These are phyloP conservation scores for Thelephora aurantiotincta DNA, from an alignment of 768 basidiomycete species.

Conservation along the genomic window DNA sequence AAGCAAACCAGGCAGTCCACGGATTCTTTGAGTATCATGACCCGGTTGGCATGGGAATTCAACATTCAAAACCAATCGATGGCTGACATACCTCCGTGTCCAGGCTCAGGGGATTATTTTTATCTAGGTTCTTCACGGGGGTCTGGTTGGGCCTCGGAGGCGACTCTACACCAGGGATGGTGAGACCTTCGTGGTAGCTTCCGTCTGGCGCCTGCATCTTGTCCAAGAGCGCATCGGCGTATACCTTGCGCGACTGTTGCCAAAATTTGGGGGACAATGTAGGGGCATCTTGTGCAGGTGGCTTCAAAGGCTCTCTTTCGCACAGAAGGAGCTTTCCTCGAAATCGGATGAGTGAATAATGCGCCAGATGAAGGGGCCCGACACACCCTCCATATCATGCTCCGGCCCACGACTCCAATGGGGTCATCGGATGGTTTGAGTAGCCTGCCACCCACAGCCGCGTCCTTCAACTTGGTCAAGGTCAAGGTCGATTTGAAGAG, in stretches of 20 bases:
- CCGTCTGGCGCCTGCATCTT: conserved; percentile 81
- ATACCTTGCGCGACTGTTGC: conserved; percentile 37
- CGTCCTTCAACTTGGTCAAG: conserved; percentile 54
- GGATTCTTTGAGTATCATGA: conserved; percentile 47
- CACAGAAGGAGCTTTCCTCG: conserved; percentile 49
- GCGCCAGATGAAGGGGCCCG: not conserved
- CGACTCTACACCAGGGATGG: conserved; percentile 33
- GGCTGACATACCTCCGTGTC: conserved; percentile 45
- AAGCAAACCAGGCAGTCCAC: conserved; percentile 89
- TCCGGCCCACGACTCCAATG: conserved; percentile 53
- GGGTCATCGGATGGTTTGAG: conserved; percentile 27
- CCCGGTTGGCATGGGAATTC: not conserved
- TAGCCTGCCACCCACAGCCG: conserved; percentile 45
- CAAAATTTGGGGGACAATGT: conserved; percentile 20
- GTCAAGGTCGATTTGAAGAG: conserved; percentile 39
- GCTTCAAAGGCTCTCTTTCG: conserved; percentile 49
- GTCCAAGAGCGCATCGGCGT: conserved; percentile 42
- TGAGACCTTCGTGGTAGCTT: conserved; percentile 57
- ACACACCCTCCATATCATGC: conserved; percentile 74
- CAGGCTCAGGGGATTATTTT: conserved; percentile 71
- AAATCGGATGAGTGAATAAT: not conserved
- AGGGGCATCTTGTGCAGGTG: conserved; percentile 23
- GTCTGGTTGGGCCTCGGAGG: conserved; percentile 15
- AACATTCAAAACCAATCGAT: too few species aligned
- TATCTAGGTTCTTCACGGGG: conserved; percentile 34